Base-by-base conservation (phyloP, 1,284 basidiomycete genomes). In the Cutaneotrichosporon sp. region DNA sequence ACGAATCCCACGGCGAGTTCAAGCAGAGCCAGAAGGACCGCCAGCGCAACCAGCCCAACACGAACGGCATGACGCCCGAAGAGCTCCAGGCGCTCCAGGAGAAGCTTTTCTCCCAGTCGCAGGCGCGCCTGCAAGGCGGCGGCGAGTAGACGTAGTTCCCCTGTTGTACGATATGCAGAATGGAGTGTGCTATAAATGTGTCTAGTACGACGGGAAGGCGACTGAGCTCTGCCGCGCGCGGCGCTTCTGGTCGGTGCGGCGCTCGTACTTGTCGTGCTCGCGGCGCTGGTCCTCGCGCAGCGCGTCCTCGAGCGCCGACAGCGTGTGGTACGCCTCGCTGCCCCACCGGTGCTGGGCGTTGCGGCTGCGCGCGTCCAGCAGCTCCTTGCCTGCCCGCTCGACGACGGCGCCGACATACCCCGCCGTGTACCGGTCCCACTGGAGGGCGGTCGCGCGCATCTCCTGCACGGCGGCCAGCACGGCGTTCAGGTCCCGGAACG, bases 1-100 rank as follows among this genome's bases (percentile, higher is more conserved):
- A 98, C 75, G 91, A 94, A 74, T 89, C 92, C 66, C 90, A 91
- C 77, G 97, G 95, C 62, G 92, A 63, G 82, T 77, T 67, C 64
- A 60, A 68, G 58, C 66, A 68, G 59, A 68, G 69, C 16, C 71
- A 74, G 60, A 77, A 78, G 68, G 75, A 79, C 56, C 71, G 75
- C 13, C 92, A 92, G 76, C 87, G 89, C 11, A 89, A 90, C 50
- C 92, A 93, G 78, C 86, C 93, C 71, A 91, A 94, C 72, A 87
- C 89, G 66, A 92, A 91, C 49, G 95, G 95, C 29, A 83, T 97
- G 80, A 90, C 91, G 14, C 88, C 92, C 74, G 95, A 94, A 75
- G 91, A 99, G 76, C 85, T 98, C 33, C 82, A 90, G 55, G 87
- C 86, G 61, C 86, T 90, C 73, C 95, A 99, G 81, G 91, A 97